Evolutionary conservation across 768 basidiomycete species (phyloP), one percentile per base, ranked within the genome.

Genomic region (Hypholoma fasciculare): DNA sequence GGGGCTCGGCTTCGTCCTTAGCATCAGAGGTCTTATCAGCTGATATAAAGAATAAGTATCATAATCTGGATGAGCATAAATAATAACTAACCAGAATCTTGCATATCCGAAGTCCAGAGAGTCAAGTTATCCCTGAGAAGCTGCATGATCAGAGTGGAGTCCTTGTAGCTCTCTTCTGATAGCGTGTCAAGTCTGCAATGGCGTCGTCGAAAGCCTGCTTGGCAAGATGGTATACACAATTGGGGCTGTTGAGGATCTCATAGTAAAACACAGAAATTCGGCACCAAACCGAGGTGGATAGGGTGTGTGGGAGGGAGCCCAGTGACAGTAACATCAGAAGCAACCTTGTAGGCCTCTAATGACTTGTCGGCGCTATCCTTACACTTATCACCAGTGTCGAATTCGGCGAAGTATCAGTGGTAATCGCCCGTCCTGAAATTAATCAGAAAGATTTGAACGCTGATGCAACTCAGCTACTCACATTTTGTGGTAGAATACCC

Each of bases 201-300:
- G 96, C 96, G 74, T 98, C 96, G 63, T 98, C 96, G 76, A 98
- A 98, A 7, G 96, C 96, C 77, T 97, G 94, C 82, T 98, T 98
- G 74, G 96, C 96, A 65, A 98, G 90, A 72, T 96, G 93, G 82
- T 95, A 97, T 52, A 96, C 96, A 76, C 94, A 92, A 77, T 97
- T 95, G 66, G 96, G 95, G 76, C 90, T 92, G 87, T 97, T 97
- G 76, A 97, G 88, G 74, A 98, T 97, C 78, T 98, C 96, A 80
- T 97, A 97, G 86, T 98, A 98, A 85, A 98, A 98, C 50, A 98
- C 96, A 97, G 87, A 98, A 98, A 86, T 98, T 98, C 71, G 98
- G 84, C 47, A 96, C 96, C 55, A 98, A 91, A 76, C 96, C 96
- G 62, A 98, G 92, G 70, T 96, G 95, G 78, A 98, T 98, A 62